Base-by-base conservation (phyloP, 2,329 filamentous ascomycete genomes). In the Colletotrichum godetiae region DNA sequence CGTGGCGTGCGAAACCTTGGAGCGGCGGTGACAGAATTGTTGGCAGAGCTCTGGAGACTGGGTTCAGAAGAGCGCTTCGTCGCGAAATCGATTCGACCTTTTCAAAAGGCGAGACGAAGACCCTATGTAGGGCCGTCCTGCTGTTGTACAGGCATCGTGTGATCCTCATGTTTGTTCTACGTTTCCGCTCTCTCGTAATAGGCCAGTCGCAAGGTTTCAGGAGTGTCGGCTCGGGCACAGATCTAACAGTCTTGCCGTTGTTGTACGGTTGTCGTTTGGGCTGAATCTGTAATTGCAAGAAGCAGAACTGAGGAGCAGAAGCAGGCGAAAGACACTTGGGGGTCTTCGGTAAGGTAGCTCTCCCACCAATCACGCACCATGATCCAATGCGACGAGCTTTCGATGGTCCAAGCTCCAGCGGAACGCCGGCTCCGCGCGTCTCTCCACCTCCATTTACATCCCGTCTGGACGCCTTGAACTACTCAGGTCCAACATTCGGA, bases 81-180 rank as follows among this genome's bases (percentile, higher is more conserved):
- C 76, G 75, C 46, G 76, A 66, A 58, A 81, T 67, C 24, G 75
- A 64, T 73, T 79, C 78, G 58, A 75, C 75, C 55, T 74, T 77
- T 67, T 81, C 78, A 75, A 78, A 76, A 64, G 81, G 81, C 59
- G 81, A 80, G 76, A 88, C 75, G 75, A 89, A 87, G 60, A 88
- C 84, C 66, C 83, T 81, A 58, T 85, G 83, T 5, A 90, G 83
- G 73, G 86, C 86, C 46, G 81, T 76, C n/a, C 84, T 83, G 64
- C 86, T 83, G 75, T 82, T 85, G 78, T 84, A 84, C 55, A 86
- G 75, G 74, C 84, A 87, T 67, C 76, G 72, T 29, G 81, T 72
- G 66, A 78, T 74, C 70, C 76, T 82, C 85, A 88, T 88, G 27
- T n/a, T 81, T 57, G 60, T n/a, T 6, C 12, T 31, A 15, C 7